Conservation (phyloP, 176 grass and related monocot species). For the Triticum turgidum region DNA sequence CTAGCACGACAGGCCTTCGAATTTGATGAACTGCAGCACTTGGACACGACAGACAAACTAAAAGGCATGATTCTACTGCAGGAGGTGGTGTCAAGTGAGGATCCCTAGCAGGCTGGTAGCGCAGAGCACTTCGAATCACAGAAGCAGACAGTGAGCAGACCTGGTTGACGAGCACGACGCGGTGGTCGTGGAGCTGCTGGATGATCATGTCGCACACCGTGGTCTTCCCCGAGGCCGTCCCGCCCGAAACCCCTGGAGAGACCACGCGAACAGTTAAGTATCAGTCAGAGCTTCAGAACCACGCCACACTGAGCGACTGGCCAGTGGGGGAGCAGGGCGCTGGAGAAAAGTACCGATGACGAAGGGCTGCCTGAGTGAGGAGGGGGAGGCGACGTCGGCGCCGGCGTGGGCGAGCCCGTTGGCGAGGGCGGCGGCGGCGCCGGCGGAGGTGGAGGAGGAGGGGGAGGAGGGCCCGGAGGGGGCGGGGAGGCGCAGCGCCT, state of each 20-base stretch:
- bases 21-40: neutral
- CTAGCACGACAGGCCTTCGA: neutral
- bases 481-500: conserved; percentile 56
- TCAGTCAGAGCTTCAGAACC: neutral
- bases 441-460: conserved; percentile 29
- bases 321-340: neutral
- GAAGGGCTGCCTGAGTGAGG: conserved; percentile 60
- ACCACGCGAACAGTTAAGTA: neutral
- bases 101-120: neutral
- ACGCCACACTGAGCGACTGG: neutral
- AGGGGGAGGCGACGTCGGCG: conserved; percentile 19
- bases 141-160: neutral
- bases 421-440: conserved; percentile 13
- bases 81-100: neutral
- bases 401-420: conserved; percentile 26
- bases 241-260: conserved; percentile 76
- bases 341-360: conserved; percentile 60
- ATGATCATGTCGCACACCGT: conserved; percentile 99
- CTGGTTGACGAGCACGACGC: conserved; percentile 92
- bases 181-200: conserved; percentile 97
- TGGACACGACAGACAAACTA: neutral
- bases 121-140: neutral
- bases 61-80: too few species aligned
- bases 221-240: conserved; percentile 97
- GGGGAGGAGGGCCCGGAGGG: conserved; percentile 69